These are phyloP conservation scores for Lactarius psammicola DNA, from an alignment of 768 basidiomycete species.

Conservation along the genomic window DNA sequence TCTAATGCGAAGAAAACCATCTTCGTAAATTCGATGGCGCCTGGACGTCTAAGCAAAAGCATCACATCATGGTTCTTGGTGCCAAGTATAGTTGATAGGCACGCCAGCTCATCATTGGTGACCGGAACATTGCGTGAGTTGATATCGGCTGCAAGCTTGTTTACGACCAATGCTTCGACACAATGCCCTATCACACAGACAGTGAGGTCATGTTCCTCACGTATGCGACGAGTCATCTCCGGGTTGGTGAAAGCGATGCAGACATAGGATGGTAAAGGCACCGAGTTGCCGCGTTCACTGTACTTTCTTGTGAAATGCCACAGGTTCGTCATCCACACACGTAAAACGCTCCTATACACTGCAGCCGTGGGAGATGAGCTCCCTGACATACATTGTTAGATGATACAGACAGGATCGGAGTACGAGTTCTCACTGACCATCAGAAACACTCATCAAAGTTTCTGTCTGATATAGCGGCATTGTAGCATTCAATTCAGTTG, in stretches of 20 bases:
- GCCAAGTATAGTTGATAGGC: background rate
- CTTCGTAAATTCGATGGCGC: background rate
- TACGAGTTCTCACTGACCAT: background rate
- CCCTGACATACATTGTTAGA: background rate
- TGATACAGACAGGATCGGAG: background rate
- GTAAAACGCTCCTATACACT: background rate
- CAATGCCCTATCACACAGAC: background rate
- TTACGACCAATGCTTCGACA: background rate
- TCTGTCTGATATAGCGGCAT: background rate
- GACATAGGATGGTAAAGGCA: background rate
- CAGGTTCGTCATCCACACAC: background rate
- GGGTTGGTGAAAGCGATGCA: background rate
- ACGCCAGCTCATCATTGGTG: background rate
- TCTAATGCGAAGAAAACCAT: background rate
- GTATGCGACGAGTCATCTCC: background rate
- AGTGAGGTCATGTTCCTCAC: background rate
- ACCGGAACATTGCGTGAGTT: background rate
- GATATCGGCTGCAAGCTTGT: background rate
- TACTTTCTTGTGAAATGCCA: background rate
- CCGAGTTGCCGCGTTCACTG: background rate
- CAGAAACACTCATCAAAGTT: background rate
- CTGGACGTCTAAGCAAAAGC: background rate
- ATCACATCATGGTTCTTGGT: background rate
- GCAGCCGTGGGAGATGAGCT: background rate
- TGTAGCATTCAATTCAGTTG: background rate